phyloP scores from a whole-genome alignment of 371 early-diverging fungal genomes.

The Mucor lusitanicus region DNA sequence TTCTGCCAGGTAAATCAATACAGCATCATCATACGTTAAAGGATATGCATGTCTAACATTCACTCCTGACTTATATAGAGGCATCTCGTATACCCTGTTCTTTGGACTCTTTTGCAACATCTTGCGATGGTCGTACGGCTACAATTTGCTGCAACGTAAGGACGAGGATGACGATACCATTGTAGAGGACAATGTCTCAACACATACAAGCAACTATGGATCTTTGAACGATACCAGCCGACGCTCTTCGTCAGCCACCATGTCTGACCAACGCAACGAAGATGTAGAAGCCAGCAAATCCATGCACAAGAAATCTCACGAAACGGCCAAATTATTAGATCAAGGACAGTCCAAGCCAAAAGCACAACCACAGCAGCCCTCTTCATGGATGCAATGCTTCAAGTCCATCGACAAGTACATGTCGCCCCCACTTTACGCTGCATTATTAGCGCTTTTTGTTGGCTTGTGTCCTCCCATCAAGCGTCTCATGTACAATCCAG shows the following conservation, averaged over 20 bases:
- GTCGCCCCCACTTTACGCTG: conserved; percentile 70
- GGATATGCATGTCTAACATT: neutral
- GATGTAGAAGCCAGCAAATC: neutral
- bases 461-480: conserved; percentile 60
- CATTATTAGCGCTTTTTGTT: conserved; percentile 55
- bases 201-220: neutral
- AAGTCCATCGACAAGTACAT: conserved; percentile 31
- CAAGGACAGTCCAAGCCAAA: neutral
- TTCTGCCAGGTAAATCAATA: conserved; percentile 55
- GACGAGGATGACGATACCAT: conserved; percentile 10
- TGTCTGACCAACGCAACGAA: neutral
- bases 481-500: conserved; percentile 48
- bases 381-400: neutral
- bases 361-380: neutral
- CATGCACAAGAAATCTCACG: neutral
- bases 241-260: conserved; percentile 1
- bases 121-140: conserved; percentile 78
- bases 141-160: conserved; percentile 50
- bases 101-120: conserved; percentile 77
- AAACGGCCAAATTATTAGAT: neutral
- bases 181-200: neutral
- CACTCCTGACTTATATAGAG: conserved; percentile 38
- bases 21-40: neutral
- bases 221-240: neutral
- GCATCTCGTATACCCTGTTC: conserved; percentile 75